These are phyloP conservation scores for Volutella citrinella DNA, from an alignment of 2,329 filamentous ascomycete genomes.

Conservation along the genomic window DNA sequence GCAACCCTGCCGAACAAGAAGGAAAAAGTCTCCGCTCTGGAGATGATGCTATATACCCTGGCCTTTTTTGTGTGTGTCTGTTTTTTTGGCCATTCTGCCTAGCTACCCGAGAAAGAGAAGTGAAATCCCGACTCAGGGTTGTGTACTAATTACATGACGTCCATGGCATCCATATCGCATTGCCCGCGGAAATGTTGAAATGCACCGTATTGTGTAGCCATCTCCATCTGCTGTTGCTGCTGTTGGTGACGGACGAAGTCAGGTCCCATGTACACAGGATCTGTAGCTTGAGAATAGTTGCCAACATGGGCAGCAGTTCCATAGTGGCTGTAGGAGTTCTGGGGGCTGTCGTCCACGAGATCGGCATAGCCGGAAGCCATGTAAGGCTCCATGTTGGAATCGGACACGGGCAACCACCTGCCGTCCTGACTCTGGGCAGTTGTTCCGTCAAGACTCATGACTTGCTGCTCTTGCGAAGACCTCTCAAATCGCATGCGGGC, in stretches of 20 bases:
- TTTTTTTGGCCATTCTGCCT: constrained; percentile 14
- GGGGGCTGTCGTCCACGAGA: constrained; percentile 39
- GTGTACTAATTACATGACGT: constrained; percentile 39
- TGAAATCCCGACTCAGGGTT: too few species aligned
- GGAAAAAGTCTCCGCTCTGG: too few species aligned
- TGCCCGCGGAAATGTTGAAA: constrained; percentile 47
- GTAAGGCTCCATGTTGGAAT: constrained; percentile 69
- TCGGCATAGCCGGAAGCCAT: constrained; percentile 79
- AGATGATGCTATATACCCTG: constrained; percentile 11
- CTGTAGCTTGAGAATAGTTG: constrained; percentile 55
- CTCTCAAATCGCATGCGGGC: constrained; percentile 58
- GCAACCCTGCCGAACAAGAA: constrained; percentile 8
- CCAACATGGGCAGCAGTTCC: constrained; percentile 36
- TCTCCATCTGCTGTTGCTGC: constrained; percentile 51
- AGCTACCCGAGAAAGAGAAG: constrained; percentile 6
- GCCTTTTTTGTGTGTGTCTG: constrained; percentile 7
- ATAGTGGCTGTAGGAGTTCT: constrained; percentile 43
- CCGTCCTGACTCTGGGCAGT: constrained; percentile 51
- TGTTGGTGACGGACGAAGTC: constrained; percentile 48
- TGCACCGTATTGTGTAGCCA: constrained; percentile 68
- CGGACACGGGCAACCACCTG: constrained; percentile 44
- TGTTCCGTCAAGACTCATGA: constrained; percentile 54
- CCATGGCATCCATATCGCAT: constrained; percentile 48
- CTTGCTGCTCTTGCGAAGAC: constrained; percentile 36
- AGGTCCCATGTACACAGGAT: constrained; percentile 62